phyloP scores from a whole-genome alignment of 1,284 basidiomycete genomes.

The Cerioporus squamosus region DNA sequence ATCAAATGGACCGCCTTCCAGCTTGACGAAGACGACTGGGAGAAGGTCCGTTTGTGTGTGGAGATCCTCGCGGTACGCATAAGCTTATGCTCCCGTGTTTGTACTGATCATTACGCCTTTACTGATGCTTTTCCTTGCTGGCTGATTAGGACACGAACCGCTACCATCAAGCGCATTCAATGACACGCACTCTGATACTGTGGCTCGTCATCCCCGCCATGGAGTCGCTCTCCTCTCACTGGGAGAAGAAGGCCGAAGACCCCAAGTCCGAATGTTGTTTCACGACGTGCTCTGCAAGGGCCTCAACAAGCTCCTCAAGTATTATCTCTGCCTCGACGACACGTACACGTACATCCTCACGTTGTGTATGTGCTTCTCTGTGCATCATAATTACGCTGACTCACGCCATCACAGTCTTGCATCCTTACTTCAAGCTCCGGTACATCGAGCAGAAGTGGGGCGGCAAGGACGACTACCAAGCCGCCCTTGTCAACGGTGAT shows the following conservation, averaged over 20 bases:
- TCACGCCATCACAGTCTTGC: neutral
- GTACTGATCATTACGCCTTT: neutral
- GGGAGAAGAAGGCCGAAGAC: slow-evolving; percentile 24
- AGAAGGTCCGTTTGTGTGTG: neutral
- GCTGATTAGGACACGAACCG: slow-evolving; percentile 1
- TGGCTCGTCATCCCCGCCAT: slow-evolving; percentile 28
- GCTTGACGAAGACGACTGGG: neutral
- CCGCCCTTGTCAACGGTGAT: neutral
- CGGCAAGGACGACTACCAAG: neutral
- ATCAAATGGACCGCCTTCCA: neutral
- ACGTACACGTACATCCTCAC: slow-evolving; percentile 25
- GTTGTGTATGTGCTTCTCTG: slow-evolving; percentile 15
- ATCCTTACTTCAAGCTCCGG: slow-evolving; percentile 8
- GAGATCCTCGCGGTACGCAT: neutral
- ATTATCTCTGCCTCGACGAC: slow-evolving; percentile 30
- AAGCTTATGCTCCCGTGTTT: too few relatives aligned
- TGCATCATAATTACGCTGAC: neutral
- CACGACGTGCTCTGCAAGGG: slow-evolving; percentile 20
- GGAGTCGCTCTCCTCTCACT: slow-evolving; percentile 26
- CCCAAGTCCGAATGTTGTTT: slow-evolving; percentile 18
- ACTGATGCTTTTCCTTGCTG: neutral
- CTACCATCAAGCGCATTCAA: slow-evolving; percentile 1
- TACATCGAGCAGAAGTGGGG: slow-evolving; percentile 2
- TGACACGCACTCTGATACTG: neutral
- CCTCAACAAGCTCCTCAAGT: slow-evolving; percentile 29